These are phyloP conservation scores for Phascolomyces articulosus DNA, from an alignment of 371 early-diverging fungal genomes.

Conservation along the genomic window DNA sequence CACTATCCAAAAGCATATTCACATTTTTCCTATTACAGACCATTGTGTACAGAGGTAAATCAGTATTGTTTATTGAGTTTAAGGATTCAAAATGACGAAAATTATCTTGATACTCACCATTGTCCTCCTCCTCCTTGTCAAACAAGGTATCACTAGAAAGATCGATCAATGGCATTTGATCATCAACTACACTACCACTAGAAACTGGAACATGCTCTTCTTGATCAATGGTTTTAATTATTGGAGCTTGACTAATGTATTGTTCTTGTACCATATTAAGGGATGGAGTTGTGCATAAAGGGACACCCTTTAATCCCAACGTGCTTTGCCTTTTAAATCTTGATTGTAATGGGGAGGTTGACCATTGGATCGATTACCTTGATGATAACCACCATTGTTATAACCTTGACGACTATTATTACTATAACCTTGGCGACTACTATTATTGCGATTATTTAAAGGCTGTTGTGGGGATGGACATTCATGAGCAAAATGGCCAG, in stretches of 20 bases:
- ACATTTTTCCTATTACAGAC: background rate
- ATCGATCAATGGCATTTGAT: too few relatives aligned
- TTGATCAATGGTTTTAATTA: background rate
- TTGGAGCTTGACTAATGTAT: background rate
- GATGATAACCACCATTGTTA: too few relatives aligned
- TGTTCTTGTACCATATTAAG: constrained; percentile 4
- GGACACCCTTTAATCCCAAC: constrained; percentile 1
- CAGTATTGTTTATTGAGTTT: background rate
- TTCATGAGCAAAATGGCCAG: too few relatives aligned
- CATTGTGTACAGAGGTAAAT: constrained; percentile 1
- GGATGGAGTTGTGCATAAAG: background rate
- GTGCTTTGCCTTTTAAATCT: constrained; percentile 9
- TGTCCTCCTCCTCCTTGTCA: background rate
- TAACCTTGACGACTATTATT: too few relatives aligned
- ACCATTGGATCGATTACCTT: too few relatives aligned
- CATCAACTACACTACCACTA: too few relatives aligned
- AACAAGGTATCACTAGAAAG: constrained; percentile 1
- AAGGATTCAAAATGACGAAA: background rate
- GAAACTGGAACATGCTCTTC: background rate
- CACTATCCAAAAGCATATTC: too few relatives aligned
- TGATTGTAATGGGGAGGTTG: too few relatives aligned
- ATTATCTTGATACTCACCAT: background rate
- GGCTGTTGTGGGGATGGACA: too few relatives aligned
- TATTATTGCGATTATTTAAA: too few relatives aligned
- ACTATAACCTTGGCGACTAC: too few relatives aligned